A percentile compares a stretch with the other conserved stretches of the same genome.
Evolutionary conservation across 768 basidiomycete species (phyloP).

Genomic region (Obba rivulosa): DNA sequence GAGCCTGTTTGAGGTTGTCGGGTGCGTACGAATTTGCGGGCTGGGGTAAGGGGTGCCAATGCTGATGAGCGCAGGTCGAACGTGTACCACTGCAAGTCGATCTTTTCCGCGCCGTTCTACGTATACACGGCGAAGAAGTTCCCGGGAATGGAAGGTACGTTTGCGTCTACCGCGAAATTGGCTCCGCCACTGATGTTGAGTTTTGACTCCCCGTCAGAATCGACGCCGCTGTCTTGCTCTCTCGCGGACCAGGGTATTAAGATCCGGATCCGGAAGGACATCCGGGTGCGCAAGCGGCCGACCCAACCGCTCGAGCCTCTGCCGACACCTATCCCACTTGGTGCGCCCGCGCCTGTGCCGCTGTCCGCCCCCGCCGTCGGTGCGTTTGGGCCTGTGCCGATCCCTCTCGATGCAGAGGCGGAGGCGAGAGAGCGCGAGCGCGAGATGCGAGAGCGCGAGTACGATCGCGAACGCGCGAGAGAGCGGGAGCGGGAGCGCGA

Average conservation of each 20-base stretch:
- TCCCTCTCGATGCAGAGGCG: conserved; percentile 16
- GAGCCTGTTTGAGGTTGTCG: conserved; percentile 85
- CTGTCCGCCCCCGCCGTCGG: not conserved
- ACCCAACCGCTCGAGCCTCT: conserved; percentile 30
- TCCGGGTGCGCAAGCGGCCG: conserved; percentile 73
- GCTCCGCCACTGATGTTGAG: conserved; percentile 5
- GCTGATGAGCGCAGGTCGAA: conserved; percentile 48
- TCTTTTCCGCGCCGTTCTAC: conserved; percentile 85
- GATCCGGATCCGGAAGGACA: conserved; percentile 90
- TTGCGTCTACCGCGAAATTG: not conserved
- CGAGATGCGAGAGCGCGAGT: conserved; percentile 10
- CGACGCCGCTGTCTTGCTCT: conserved; percentile 82
- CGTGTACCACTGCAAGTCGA: conserved; percentile 87
- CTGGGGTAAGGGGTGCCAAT: not conserved
- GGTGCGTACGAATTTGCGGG: conserved; percentile 45
- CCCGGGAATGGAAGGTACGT: conserved; percentile 89
- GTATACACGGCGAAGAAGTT: conserved; percentile 97
- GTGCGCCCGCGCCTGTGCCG: conserved; percentile 12
- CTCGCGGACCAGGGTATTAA: conserved; percentile 96
- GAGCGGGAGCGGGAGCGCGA: conserved; percentile 13
- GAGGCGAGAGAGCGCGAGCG: conserved; percentile 10
- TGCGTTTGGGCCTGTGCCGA: conserved; percentile 16
- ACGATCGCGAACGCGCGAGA: conserved; percentile 6
- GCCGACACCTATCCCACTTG: conserved; percentile 16
- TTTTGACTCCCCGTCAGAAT: conserved; percentile 56